Percentiles rank a stretch among this genome's conserved stretches.
Evolutionary conservation across 495 filamentous ascomycete species (phyloP).

Genomic region (Hypoxylon perforatum): DNA sequence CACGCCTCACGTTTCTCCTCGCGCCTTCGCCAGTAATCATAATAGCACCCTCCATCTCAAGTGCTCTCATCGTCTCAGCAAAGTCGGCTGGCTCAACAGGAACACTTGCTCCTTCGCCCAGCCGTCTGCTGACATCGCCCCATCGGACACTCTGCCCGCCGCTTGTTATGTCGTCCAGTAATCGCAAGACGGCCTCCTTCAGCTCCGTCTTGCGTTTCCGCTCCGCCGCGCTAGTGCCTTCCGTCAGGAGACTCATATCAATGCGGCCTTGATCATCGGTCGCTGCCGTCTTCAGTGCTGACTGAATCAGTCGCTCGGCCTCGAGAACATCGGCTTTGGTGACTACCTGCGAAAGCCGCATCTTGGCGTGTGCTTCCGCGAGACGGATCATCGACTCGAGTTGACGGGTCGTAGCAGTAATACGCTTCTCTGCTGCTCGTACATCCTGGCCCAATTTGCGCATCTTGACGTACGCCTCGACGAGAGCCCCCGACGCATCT

Average conservation of each 20-base stretch:
- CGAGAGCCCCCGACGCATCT: slow-evolving; percentile 81
- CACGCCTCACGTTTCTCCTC: slow-evolving; percentile 82
- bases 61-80: slow-evolving; percentile 75
- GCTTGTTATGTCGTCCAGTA: slow-evolving; percentile 82
- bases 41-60: slow-evolving; percentile 87
- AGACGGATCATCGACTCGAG: slow-evolving; percentile 97
- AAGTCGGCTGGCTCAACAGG: slow-evolving; percentile 82
- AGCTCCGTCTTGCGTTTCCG: slow-evolving; percentile 82
- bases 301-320: slow-evolving; percentile 90
- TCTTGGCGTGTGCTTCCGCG: slow-evolving; percentile 95
- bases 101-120: slow-evolving; percentile 80
- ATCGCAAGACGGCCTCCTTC: slow-evolving; percentile 77
- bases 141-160: slow-evolving; percentile 77
- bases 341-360: slow-evolving; percentile 83
- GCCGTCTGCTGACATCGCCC: slow-evolving; percentile 75
- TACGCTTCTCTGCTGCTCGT: slow-evolving; percentile 90
- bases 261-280: slow-evolving; percentile 95
- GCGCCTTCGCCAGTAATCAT: slow-evolving; percentile 86
- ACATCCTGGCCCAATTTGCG: slow-evolving; percentile 96
- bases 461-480: slow-evolving; percentile 92
- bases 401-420: slow-evolving; percentile 96
- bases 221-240: slow-evolving; percentile 88
- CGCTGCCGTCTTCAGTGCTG: slow-evolving; percentile 95
- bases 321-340: slow-evolving; percentile 87
- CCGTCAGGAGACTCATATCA: slow-evolving; percentile 94